Percentiles rank a stretch among this genome's conserved stretches.
These are phyloP conservation scores for Schizothecium vesticola DNA, from an alignment of 495 filamentous ascomycete genomes.

Conservation along the genomic window DNA sequence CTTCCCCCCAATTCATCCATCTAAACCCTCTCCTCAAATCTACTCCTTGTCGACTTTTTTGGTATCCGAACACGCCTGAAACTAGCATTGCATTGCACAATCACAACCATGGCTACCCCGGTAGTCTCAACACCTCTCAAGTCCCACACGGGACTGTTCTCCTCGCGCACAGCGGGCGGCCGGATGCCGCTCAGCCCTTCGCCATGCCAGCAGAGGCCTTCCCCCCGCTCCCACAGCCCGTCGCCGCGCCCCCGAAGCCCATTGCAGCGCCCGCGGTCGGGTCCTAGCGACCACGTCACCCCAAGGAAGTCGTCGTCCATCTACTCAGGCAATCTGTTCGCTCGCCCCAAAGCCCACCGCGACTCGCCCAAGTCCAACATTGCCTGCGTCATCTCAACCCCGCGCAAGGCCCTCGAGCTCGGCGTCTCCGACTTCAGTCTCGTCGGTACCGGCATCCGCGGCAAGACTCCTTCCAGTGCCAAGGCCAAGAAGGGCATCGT, in stretches of 20 bases:
- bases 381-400: constrained; percentile 61
- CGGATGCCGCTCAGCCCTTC: constrained; percentile 93
- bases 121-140: constrained; percentile 88
- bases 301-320: constrained; percentile 63
- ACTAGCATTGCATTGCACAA: constrained; percentile 11
- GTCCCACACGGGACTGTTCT: constrained; percentile 89
- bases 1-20: constrained; percentile 23
- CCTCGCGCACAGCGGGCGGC: constrained; percentile 84
- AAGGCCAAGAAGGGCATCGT: constrained; percentile 57
- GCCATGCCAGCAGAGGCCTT: constrained; percentile 51
- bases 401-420: constrained; percentile 74
- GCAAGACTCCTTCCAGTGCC: constrained; percentile 66
- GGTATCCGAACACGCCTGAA: neutral
- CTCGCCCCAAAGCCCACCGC: constrained; percentile 43
- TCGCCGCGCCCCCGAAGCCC: constrained; percentile 69
- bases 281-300: constrained; percentile 63
- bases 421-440: constrained; percentile 90
- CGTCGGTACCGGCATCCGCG: constrained; percentile 65
- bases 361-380: constrained; percentile 95
- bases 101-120: constrained; percentile 74
- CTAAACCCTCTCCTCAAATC: constrained; percentile 13
- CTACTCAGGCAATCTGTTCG: constrained; percentile 59
- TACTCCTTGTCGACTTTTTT: constrained; percentile 2
- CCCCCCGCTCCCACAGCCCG: constrained; percentile 48
- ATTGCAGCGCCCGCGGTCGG: constrained; percentile 44